A percentile compares a stretch with the other conserved stretches of the same genome.
These are phyloP conservation scores for Kluyveromyces aestuarii DNA, from an alignment of 805 yeast genomes.

Conservation along the genomic window DNA sequence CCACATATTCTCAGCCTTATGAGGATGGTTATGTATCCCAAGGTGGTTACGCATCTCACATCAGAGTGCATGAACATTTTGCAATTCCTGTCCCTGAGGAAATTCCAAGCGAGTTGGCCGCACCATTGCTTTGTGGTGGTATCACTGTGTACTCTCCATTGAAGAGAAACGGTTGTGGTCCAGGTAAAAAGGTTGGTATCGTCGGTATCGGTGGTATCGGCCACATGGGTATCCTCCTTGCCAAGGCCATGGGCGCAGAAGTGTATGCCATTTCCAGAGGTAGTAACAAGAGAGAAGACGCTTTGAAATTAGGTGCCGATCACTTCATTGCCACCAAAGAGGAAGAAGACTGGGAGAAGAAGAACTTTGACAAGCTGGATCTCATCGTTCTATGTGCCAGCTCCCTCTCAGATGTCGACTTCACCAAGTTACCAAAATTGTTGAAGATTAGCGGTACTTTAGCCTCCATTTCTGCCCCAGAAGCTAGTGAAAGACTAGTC, in stretches of 20 bases:
- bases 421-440: conserved; percentile 25
- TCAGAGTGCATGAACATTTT: conserved; percentile 54
- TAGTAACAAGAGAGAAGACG: conserved; percentile 39
- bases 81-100: conserved; percentile 55
- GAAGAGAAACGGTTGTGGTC: conserved; percentile 40
- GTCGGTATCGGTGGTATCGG: conserved; percentile 52
- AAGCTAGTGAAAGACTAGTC: conserved; percentile 8
- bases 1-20: conserved; percentile 45
- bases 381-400: conserved; percentile 42
- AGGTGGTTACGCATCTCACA: conserved; percentile 65
- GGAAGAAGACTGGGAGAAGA: conserved; percentile 33
- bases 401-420: conserved; percentile 32
- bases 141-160: conserved; percentile 64
- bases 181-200: conserved; percentile 44
- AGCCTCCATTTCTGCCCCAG: conserved; percentile 19
- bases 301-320: conserved; percentile 44
- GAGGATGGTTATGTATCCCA: conserved; percentile 40
- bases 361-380: conserved; percentile 33
- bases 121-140: conserved; percentile 75
- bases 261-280: conserved; percentile 50
- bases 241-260: conserved; percentile 52
- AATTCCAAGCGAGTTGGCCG: conserved; percentile 45
- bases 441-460: conserved; percentile 31
- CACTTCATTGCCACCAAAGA: conserved; percentile 46
- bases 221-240: conserved; percentile 46